phyloP scores from a whole-genome alignment of 106 monocot species.

The Dendrobium huoshanense region DNA sequence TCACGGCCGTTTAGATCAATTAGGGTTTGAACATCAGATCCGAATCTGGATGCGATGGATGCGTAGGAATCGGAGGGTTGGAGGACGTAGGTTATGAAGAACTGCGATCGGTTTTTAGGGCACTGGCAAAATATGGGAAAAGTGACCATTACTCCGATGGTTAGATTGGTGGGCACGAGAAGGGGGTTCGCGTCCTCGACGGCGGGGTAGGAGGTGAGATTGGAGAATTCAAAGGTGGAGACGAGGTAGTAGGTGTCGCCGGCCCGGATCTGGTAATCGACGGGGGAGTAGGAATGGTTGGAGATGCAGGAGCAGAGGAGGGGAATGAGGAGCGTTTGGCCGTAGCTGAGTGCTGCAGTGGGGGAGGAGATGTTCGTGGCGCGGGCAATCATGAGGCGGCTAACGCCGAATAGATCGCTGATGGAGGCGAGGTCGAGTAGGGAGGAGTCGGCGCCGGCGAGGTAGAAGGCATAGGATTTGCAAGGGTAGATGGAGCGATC shows the following conservation, averaged over 20 bases:
- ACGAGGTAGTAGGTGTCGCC: constrained; percentile 56
- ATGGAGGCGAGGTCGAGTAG: constrained; percentile 43
- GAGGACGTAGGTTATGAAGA: constrained; percentile 47
- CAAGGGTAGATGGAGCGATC: constrained; percentile 52
- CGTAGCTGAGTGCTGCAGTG: constrained; percentile 8
- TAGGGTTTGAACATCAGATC: constrained; percentile 29
- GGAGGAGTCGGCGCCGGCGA: constrained; percentile 17
- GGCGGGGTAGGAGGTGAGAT: constrained; percentile 54
- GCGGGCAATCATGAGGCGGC: constrained; percentile 40
- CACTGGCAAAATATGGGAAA: constrained; percentile 85
- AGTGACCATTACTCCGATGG: constrained; percentile 32
- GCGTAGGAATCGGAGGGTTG: constrained; percentile 48
- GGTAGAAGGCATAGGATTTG: constrained; percentile 68
- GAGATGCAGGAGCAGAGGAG: constrained; percentile 38
- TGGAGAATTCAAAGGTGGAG: constrained; percentile 33
- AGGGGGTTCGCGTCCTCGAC: constrained; percentile 51
- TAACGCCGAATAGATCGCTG: constrained; percentile 52
- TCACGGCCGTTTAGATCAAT: constrained; percentile 33
- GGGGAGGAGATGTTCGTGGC: constrained; percentile 52
- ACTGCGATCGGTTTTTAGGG: constrained; percentile 6
- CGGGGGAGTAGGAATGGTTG: constrained; percentile 47
- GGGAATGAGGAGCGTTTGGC: constrained; percentile 63
- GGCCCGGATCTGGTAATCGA: constrained; percentile 45
- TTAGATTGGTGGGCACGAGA: constrained; percentile 39
- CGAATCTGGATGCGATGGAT: constrained; percentile 45